These are phyloP conservation scores for Irpex sp. DNA, from an alignment of 1,284 basidiomycete species.

Conservation along the genomic window DNA sequence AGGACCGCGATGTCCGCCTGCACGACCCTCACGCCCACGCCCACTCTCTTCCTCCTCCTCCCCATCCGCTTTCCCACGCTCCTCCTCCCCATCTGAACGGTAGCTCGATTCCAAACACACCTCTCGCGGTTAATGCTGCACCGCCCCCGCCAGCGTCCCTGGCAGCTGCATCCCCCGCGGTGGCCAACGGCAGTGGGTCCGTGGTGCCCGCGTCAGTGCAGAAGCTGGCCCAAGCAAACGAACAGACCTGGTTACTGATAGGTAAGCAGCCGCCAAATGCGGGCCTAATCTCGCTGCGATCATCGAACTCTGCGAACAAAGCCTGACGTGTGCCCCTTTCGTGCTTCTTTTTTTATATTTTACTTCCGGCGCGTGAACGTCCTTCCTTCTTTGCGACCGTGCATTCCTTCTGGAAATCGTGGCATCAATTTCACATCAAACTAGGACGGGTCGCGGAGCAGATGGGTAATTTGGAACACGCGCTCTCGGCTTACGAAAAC, in stretches of 20 bases:
- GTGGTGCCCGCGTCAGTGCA: conserved; percentile 50
- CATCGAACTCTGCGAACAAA: neutral
- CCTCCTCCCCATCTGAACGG: conserved; percentile 49
- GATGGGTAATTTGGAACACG: conserved; percentile 87
- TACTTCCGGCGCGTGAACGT: neutral
- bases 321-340: neutral
- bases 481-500: conserved; percentile 86
- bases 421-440: conserved; percentile 14
- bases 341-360: neutral
- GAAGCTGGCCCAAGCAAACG: conserved; percentile 81
- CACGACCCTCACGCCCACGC: conserved; percentile 52
- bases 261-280: conserved; percentile 43
- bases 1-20: conserved; percentile 61
- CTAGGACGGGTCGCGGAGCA: conserved; percentile 87
- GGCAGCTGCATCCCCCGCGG: conserved; percentile 43
- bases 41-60: conserved; percentile 37
- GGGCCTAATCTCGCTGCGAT: neutral
- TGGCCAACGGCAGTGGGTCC: conserved; percentile 44
- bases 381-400: neutral
- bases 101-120: conserved; percentile 37
- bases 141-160: conserved; percentile 18
- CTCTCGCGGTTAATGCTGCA: conserved; percentile 39
- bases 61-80: conserved; percentile 32
- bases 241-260: conserved; percentile 91
- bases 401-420: neutral